Evolutionary conservation across 139 green algal species (phyloP).

Genomic region (Nannochloris sp.): DNA sequence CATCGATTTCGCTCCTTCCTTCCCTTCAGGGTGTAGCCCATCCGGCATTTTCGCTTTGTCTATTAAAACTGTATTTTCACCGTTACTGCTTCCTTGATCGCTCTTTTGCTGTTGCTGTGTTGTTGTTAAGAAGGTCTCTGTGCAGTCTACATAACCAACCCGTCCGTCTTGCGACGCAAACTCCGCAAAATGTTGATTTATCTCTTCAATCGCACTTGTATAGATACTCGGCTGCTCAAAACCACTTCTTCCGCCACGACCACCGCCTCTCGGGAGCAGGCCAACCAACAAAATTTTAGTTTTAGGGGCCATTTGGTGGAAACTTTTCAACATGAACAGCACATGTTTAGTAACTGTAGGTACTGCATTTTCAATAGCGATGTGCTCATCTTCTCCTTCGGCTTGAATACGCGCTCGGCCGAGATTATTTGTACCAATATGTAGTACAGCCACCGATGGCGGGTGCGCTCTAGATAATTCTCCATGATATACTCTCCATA

Average conservation of each 20-base stretch:
- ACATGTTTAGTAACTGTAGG: slow-evolving; percentile 4
- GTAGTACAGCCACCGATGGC: slow-evolving; percentile 19
- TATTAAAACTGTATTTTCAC: too few species aligned
- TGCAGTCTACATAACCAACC: neutral
- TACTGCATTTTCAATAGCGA: slow-evolving; percentile 5
- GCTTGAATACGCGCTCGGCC: slow-evolving; percentile 2
- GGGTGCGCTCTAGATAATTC: slow-evolving; percentile 4
- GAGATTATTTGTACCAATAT: slow-evolving; percentile 48
- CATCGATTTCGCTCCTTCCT: neutral
- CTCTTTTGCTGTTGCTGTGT: neutral
- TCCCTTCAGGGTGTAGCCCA: neutral
- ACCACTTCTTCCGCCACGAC: neutral
- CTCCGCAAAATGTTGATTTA: slow-evolving; percentile 8
- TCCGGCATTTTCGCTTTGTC: too few species aligned
- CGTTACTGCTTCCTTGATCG: neutral
- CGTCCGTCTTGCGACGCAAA: neutral
- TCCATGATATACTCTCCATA: slow-evolving; percentile 35
- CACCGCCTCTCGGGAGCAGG: slow-evolving; percentile 12
- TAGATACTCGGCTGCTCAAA: slow-evolving; percentile 2
- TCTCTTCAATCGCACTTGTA: neutral
- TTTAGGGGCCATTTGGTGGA: neutral
- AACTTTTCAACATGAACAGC: neutral
- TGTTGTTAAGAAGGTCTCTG: neutral
- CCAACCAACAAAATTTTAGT: slow-evolving; percentile 8
- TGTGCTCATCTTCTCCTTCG: slow-evolving; percentile 5